Percentiles rank a stretch among this genome's conserved stretches.
Evolutionary conservation across 345 rosid genomes (phyloP).

Genomic region (Salix caprea): DNA sequence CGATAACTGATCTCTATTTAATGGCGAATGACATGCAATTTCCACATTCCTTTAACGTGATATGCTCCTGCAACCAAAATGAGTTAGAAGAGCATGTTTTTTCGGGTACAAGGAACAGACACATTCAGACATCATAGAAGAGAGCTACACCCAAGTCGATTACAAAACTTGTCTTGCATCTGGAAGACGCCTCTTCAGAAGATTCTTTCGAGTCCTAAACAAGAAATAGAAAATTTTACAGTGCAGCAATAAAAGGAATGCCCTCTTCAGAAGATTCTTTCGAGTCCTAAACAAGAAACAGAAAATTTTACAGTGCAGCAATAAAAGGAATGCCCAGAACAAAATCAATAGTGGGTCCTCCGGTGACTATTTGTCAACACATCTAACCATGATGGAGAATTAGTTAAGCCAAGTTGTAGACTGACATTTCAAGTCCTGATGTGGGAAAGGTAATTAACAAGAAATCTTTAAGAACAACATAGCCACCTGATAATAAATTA

Average conservation of each 20-base stretch:
- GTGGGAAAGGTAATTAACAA: no score
- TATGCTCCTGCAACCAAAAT: conserved; percentile 37
- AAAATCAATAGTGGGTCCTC: conserved; percentile 19
- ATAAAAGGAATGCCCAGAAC: conserved; percentile 41
- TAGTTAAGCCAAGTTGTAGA: no score
- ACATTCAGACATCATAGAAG: not conserved
- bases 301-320: not conserved
- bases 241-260: no score
- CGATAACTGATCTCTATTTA: not conserved
- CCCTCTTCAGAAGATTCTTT: conserved; percentile 52
- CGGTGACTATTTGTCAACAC: no score
- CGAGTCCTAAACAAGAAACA: conserved; percentile 48
- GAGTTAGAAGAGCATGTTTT: not conserved
- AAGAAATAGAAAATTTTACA: not conserved
- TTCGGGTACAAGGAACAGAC: not conserved
- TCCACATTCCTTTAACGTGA: conserved; percentile 50
- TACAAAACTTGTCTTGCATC: conserved; percentile 42
- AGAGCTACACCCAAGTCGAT: not conserved
- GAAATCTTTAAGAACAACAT: not conserved
- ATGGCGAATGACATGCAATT: conserved; percentile 1
- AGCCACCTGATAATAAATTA: conserved; percentile 54
- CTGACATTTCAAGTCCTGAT: no score
- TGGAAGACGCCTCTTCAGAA: conserved; percentile 39
- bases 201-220: conserved; percentile 52
- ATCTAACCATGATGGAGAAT: no score